Conservation (phyloP, 2,329 filamentous ascomycete species). For the Penicillium vulpinum region DNA sequence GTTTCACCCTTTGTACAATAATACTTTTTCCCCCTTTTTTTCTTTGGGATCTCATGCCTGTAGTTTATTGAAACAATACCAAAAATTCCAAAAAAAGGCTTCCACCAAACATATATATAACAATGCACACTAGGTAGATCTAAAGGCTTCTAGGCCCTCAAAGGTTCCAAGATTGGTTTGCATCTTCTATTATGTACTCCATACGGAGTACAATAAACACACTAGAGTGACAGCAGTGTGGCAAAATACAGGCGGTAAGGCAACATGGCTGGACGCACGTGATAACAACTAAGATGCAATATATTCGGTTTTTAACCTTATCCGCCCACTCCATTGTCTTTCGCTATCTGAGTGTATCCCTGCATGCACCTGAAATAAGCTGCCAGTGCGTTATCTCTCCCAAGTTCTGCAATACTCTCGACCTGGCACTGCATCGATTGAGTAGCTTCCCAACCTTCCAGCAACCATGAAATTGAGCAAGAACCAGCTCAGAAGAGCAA, state of each 20-base stretch:
- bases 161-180: too few species aligned
- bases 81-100: background rate
- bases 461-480: conserved; percentile 71
- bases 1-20: conserved; percentile 1
- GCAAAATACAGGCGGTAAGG: background rate
- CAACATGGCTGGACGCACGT: background rate
- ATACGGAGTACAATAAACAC: too few species aligned
- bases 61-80: too few species aligned
- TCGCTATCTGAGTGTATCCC: background rate
- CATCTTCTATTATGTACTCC: too few species aligned
- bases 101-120: background rate
- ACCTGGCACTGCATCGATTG: background rate
- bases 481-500: conserved; percentile 88
- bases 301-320: background rate
- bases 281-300: background rate
- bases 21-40: background rate
- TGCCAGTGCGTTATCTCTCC: background rate
- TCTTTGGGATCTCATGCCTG: too few species aligned
- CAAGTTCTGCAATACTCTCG: background rate
- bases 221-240: too few species aligned
- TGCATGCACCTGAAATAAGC: background rate
- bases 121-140: background rate
- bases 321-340: background rate
- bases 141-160: background rate
- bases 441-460: background rate